Base-by-base conservation (phyloP, 495 filamentous ascomycete species). In the Neurospora sp. region DNA sequence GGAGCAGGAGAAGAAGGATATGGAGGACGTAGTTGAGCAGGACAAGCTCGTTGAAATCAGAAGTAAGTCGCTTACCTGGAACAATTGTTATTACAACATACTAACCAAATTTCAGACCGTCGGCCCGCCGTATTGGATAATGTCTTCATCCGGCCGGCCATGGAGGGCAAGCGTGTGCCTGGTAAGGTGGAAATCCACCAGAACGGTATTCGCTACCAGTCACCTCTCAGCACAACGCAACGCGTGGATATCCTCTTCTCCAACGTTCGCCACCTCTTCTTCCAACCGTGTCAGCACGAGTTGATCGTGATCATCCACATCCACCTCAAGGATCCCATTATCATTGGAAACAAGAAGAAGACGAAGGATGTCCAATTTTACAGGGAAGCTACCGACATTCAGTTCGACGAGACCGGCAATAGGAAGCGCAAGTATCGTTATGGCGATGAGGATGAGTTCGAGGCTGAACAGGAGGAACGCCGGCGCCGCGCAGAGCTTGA, bases 21-120 rank as follows among this genome's bases (percentile, higher is more conserved):
- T 99, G 91, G 96, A 98, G 79, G 96, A 98, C 85, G 96, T 99
- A n/a, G 94, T 99, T 5, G 97, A 98, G 81, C 96, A 98, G 81
- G 96, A 98, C 76, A 98, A 98, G 84, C 89, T 99, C 24, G 82
- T 94, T 75, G 94, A 97, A 82, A 92, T 96, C 72, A 85, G 93
- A 84, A 96, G 92, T 94, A 85, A 83, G 89, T 83, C 7, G 7
- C 54, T 17, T 36, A 40, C 5, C 31, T 31, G 69, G 43, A 40
- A 5, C 10, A 7, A 54, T 54, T 48, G 15, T 69, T 1, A 34
- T 38, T 24, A 39, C 17, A 34, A 54, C 45, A 70, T 72, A 36
- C 82, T 88, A 80, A 88, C 77, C 19, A 66, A 31, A 8, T 17
- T 54, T 31, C 62, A 95, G 92, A 95, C 84, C 93, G 94, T 43